Percentiles rank a stretch among this genome's conserved stretches.
Conservation (phyloP, 495 filamentous ascomycete species). For the Aspergillus taichungensis region DNA sequence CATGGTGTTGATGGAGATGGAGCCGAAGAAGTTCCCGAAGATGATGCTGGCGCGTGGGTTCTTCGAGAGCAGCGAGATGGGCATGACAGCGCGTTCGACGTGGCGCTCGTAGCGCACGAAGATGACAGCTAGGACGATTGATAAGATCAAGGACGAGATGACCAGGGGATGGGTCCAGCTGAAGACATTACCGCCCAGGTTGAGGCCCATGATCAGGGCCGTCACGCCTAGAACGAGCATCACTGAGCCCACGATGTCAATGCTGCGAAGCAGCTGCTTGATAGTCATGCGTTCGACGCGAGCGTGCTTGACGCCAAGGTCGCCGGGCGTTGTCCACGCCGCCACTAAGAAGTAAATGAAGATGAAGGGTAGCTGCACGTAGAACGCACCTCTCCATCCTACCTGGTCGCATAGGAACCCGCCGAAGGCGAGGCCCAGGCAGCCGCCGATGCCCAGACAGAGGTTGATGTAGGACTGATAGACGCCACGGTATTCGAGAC, state of each 20-base stretch:
- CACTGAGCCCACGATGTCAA: constrained; percentile 60
- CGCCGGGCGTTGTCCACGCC: constrained; percentile 46
- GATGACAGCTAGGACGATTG: constrained; percentile 43
- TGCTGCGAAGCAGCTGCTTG: constrained; percentile 50
- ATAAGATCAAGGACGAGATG: constrained; percentile 50
- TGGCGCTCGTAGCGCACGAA: constrained; percentile 55
- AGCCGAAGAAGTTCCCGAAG: constrained; percentile 58
- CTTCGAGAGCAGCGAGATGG: constrained; percentile 49
- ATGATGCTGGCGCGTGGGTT: constrained; percentile 58
- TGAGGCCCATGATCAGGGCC: constrained; percentile 63
- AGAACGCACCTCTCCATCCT: constrained; percentile 66
- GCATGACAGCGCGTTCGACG: constrained; percentile 62
- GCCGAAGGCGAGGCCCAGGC: constrained; percentile 61
- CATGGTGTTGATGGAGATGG: constrained; percentile 56
- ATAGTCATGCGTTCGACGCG: constrained; percentile 39
- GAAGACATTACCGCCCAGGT: constrained; percentile 67
- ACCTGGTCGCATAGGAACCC: constrained; percentile 64
- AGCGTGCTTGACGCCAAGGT: constrained; percentile 46
- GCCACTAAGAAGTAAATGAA: constrained; percentile 50
- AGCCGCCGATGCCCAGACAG: constrained; percentile 52
- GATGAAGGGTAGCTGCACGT: constrained; percentile 58
- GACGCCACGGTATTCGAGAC: constrained; percentile 61
- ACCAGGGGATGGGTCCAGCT: constrained; percentile 67
- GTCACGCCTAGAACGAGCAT: constrained; percentile 57
- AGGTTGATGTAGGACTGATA: constrained; percentile 76